Percentiles rank a stretch among this genome's conserved stretches.
Conservation (phyloP, 2,329 filamentous ascomycete genomes). For the Penicillium sp. region DNA sequence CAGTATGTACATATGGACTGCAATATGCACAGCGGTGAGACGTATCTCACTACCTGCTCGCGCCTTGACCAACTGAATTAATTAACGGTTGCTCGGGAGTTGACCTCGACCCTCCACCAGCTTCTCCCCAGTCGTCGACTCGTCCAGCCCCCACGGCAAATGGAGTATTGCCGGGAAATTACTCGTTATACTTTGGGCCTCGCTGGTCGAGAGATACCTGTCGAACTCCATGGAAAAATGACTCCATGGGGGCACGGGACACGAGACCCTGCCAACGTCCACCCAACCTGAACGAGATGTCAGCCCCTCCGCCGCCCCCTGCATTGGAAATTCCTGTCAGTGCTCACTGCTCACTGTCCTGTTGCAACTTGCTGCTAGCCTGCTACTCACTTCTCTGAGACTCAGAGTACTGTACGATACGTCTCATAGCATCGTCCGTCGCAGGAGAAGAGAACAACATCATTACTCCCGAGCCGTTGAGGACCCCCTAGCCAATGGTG, state of each 20-base stretch:
- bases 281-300: not conserved
- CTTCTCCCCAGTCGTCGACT: not conserved
- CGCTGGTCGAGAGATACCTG: not conserved
- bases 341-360: too few species aligned
- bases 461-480: conserved; percentile 7
- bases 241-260: not conserved
- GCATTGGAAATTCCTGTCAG: not conserved
- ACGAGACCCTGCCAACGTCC: conserved; percentile 5
- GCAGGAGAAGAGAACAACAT: not conserved
- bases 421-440: not conserved
- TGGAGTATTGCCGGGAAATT: not conserved
- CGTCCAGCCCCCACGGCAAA: not conserved
- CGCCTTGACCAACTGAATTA: not conserved
- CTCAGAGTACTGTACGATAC: not conserved
- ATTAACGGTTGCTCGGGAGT: not conserved
- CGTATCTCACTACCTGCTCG: conserved; percentile 1
- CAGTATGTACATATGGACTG: not conserved
- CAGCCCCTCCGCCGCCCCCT: conserved; percentile 2
- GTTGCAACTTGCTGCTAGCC: too few species aligned
- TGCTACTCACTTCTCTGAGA: not conserved
- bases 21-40: not conserved
- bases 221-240: not conserved
- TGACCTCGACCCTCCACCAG: not conserved
- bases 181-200: not conserved
- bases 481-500: not conserved